Evolutionary conservation across 768 basidiomycete species (phyloP).

Genomic region (Suillus clintonianus): DNA sequence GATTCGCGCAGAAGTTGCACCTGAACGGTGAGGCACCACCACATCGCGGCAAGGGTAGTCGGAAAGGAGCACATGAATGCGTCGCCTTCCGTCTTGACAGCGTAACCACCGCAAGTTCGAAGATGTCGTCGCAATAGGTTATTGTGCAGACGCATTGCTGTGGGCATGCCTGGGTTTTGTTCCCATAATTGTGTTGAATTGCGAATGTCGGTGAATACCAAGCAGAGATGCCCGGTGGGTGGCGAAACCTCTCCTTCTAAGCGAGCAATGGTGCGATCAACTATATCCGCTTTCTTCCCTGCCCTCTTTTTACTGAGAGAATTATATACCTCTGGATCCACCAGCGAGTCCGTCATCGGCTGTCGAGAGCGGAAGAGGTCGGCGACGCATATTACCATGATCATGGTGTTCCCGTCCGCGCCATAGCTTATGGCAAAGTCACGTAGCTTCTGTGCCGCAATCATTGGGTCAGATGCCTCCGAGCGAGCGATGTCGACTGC

Average conservation of each 20-base stretch:
- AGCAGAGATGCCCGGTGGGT: conserved; percentile 83
- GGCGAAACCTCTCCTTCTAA: conserved; percentile 80
- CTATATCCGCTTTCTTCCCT: conserved; percentile 49
- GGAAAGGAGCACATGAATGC: conserved; percentile 99
- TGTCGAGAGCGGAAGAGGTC: conserved; percentile 71
- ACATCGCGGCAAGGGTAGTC: conserved; percentile 78
- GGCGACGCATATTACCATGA: conserved; percentile 90
- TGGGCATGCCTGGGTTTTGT: conserved; percentile 91
- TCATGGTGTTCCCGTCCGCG: conserved; percentile 91
- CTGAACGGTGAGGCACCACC: conserved; percentile 91
- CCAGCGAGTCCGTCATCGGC: conserved; percentile 26
- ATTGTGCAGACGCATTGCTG: conserved; percentile 91
- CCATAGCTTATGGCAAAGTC: conserved; percentile 98
- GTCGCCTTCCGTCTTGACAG: conserved; percentile 99
- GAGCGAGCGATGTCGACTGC: conserved; percentile 93
- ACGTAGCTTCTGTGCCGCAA: conserved; percentile 94
- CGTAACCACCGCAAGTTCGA: conserved; percentile 92
- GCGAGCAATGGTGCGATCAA: conserved; percentile 59
- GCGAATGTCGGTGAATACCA: conserved; percentile 97
- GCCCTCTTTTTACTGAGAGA: conserved; percentile 30
- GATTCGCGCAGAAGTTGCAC: conserved; percentile 73
- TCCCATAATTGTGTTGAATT: conserved; percentile 99
- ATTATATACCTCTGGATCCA: conserved; percentile 39
- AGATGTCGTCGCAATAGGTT: conserved; percentile 80
- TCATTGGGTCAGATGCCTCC: conserved; percentile 70